Evolutionary conservation across 352 stramenopile genomes (phyloP), one percentile per base, ranked within the genome.

Genomic region (Phytophthora hibernalis): DNA sequence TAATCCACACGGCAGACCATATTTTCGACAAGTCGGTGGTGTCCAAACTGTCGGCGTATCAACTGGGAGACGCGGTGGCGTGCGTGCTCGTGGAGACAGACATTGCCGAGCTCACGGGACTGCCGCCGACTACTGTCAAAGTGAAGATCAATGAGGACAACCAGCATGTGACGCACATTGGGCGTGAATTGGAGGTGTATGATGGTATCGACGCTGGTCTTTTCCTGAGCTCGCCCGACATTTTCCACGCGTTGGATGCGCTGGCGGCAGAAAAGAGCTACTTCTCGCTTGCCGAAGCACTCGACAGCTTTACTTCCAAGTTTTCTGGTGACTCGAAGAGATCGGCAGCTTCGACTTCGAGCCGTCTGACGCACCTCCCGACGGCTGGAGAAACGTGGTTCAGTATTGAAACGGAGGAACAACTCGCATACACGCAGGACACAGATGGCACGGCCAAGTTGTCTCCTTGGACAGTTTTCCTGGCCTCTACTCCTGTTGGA

Each of bases 21-120:
- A 90, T 95, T 52, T 93, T 95, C 37, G 85, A 95, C 75, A 92
- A 93, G 68, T 83, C 81, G 24, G 83, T 95, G 44, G 76, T 95
- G 40, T 74, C 76, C 18, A 87, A 83, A 26, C 67, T 95, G 44
- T 78, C 82, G 40, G 77, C 85, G 20, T 88, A 77, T 49, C 65
- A 83, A 48, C 73, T 91, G 48, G 70, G 59, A 45, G 74, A 92
- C 26, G 77, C 79, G 12, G 78, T 88, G 13, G 82, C 83, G 8
- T 93, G 87, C 48, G 80, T 93, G 38, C 67, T 95, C 15, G 80
- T 93, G 12, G 87, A 95, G 70, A 90, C 77, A 20, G 82, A 92
- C 33, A 79, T 88, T 65, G 53, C 64, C 13, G 80, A 78, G n/a
- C 58, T 93, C 38, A 84, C 81, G 13, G 83, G 82, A 11, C 64